Percentiles rank a stretch among this genome's conserved stretches.
Evolutionary conservation across 441 rosid genomes (phyloP).

Genomic region (Populus tomentosa): DNA sequence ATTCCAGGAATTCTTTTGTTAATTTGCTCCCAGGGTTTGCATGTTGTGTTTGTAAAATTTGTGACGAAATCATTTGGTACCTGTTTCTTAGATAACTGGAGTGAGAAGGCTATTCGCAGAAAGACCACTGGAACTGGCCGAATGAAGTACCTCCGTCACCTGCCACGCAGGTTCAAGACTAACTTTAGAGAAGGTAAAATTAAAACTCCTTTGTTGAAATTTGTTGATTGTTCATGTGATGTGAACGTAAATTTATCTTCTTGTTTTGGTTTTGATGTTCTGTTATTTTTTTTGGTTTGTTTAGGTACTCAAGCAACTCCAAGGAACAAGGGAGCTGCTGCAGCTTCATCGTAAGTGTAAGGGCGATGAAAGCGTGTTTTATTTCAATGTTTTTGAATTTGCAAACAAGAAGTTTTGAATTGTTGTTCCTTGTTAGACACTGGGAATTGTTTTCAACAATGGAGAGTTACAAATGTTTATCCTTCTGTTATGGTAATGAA

Average conservation of each 20-base stretch:
- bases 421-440: not conserved
- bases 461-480: not conserved
- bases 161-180: constrained; percentile 74
- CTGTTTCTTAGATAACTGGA: constrained; percentile 59
- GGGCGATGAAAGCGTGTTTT: constrained; percentile 5
- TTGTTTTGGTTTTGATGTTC: not conserved
- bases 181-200: constrained; percentile 65
- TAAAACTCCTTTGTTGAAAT: not conserved
- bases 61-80: no score
- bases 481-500: not conserved
- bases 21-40: not conserved
- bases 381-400: constrained; percentile 6
- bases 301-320: constrained; percentile 61
- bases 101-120: constrained; percentile 72
- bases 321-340: constrained; percentile 49
- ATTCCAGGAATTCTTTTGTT: no score
- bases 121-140: constrained; percentile 80
- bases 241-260: no score
- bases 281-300: not conserved
- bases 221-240: no score
- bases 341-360: constrained; percentile 26
- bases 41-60: no score
- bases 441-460: not conserved
- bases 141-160: constrained; percentile 73
- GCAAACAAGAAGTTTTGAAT: not conserved